Evolutionary conservation across 768 basidiomycete species (phyloP), one percentile per base, ranked within the genome.

Genomic region (Mycena galericulata): DNA sequence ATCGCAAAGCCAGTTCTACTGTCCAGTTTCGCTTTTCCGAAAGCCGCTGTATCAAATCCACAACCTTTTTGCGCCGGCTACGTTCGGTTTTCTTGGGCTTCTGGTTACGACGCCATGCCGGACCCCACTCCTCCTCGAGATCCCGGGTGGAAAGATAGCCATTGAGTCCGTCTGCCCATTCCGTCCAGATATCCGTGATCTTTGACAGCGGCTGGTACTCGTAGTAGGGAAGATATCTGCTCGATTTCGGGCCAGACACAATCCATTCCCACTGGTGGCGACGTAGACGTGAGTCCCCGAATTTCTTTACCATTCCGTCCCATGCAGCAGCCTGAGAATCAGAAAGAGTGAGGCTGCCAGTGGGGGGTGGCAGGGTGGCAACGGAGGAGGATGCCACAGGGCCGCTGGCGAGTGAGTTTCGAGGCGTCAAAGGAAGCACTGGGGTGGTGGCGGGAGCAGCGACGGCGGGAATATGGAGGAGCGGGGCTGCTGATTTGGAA

Each of bases 231-330:
- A 36, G 32, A 18, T 55, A 40, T 15, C 4, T 36, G 34, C 27
- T 38, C 7, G 36, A 22, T 4, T 7, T 40, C 15, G 9, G 10
- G 22, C n/a, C n/a, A n/a, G n/a, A n/a, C n/a, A n/a, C n/a, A n/a
- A 55, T 55, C 54, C 54, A 55, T 38, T 55, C 34, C 32, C 34
- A 38, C 4, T 24, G 54, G 34, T 53, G 50, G 9, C 50, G 50
- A 9, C 50, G 50, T 3, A 53, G n/a, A 7, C 46, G 46, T 27
- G 20, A 5, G 20, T 49, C 46, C 5, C 46, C 46, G 46, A 24
- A 49, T 15, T 49, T 53, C 14, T 32, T 9, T 8, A 29, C 50
- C 50, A 53, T 11, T n/a, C 9, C 20, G 3, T 17, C 11, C 50
- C 50, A 30, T n/a, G 26, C 50, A 9, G 50, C 27, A 53, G 17